Evolutionary conservation across 192 early-diverging fungal species (phyloP), one percentile per base, ranked within the genome.

Genomic region (Gaertneriomyces sp.): DNA sequence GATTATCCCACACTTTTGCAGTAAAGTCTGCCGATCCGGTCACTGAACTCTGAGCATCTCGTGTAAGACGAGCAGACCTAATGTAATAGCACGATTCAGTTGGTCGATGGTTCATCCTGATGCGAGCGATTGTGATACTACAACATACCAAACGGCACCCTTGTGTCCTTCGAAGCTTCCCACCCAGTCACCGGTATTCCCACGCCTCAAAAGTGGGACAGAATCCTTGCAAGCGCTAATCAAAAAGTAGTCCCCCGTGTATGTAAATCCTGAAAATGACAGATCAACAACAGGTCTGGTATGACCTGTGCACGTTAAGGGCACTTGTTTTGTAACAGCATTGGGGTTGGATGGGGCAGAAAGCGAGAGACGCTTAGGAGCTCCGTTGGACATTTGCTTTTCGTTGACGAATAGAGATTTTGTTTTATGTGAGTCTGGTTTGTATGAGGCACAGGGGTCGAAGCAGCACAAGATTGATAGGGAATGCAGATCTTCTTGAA

Each of bases 11-110:
- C 40, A 93, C 87, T 64, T 73, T 73, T 74, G 87, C 90, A 44
- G 91, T 90, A 75, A 93, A 95, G 76, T 95, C 93, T 20, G 92
- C 93, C 1, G 92, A 93, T n/a, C 88, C 93, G 6, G 93, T 95
- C 4, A 93, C 91, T 41, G 92, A 91, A 45, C 81, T 79, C n/a
- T 82, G 73, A 9, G 92, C 86, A 70, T 91, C 88, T 25, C 81
- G 77, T 14, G 81, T 88, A 55, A 95, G 81, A 64, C 86, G 82
- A 38, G 93, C 89, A 59, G 84, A 88, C 93, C 93, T 93, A 4
- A 95, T 91, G 91, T 71, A 61, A 57, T 57, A 14, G 33, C 2
- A 57, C 55, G 5, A 5, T 45, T 7, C 7, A 56, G 10, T 50
- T 3, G 19, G 7, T 45, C 25, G 11, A 61, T 11, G 19, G 45